These are phyloP conservation scores for Coccinonectria pachysandricola DNA, from an alignment of 2,329 filamentous ascomycete genomes.

Conservation along the genomic window DNA sequence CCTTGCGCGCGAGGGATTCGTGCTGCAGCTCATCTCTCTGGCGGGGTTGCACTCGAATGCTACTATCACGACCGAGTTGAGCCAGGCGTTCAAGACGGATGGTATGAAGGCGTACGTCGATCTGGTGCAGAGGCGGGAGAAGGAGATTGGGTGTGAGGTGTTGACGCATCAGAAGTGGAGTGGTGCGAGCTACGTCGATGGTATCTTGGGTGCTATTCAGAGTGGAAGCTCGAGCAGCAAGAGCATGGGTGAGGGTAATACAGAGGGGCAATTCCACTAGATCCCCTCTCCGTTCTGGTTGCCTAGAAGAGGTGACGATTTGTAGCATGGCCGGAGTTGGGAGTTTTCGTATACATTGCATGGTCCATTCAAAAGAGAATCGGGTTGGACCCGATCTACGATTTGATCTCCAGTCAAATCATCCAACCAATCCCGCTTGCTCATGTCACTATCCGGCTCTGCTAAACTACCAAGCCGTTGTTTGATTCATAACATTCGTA, in stretches of 20 bases:
- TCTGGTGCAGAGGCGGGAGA: constrained; percentile 78
- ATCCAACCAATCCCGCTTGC: no score
- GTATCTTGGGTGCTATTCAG: constrained; percentile 80
- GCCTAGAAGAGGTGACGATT: no score
- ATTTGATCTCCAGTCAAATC: no score
- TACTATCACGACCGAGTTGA: constrained; percentile 60
- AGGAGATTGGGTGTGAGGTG: constrained; percentile 85
- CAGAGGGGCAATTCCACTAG: constrained; percentile 57
- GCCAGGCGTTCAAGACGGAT: constrained; percentile 72
- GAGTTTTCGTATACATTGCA: no score
- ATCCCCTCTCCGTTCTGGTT: no score
- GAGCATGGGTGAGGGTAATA: constrained; percentile 94
- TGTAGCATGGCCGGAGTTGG: no score
- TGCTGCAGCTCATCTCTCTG: constrained; percentile 56
- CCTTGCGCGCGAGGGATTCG: constrained; percentile 77
- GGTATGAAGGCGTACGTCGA: constrained; percentile 99
- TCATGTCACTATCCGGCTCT: no score
- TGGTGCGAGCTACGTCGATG: constrained; percentile 65
- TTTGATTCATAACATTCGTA: no score
- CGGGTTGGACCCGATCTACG: no score
- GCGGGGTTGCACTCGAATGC: constrained; percentile 58
- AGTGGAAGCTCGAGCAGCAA: constrained; percentile 81
- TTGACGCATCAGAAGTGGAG: constrained; percentile 88
- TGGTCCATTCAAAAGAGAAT: no score
- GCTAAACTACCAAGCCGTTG: no score